These are phyloP conservation scores for Xylona heveae DNA, from an alignment of 495 filamentous ascomycete genomes.

Conservation along the genomic window DNA sequence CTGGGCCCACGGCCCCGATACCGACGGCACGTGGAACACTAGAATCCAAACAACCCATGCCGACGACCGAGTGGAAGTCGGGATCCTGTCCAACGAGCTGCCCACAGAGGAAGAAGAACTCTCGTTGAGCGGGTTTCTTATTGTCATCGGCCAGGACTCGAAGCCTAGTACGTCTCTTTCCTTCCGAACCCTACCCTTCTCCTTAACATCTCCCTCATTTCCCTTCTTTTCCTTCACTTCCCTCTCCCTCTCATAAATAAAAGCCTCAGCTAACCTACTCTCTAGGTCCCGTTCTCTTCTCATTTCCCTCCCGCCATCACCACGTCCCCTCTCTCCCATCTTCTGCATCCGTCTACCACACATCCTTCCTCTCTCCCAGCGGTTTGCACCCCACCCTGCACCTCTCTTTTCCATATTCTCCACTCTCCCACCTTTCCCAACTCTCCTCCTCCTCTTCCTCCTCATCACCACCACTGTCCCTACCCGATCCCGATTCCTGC, in stretches of 20 bases:
- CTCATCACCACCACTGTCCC: slow-evolving; percentile 15
- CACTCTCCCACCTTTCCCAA: slow-evolving; percentile 11
- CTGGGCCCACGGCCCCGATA: slow-evolving; percentile 28
- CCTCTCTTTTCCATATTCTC: slow-evolving; percentile 11
- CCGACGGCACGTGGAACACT: slow-evolving; percentile 26
- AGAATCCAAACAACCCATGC: slow-evolving; percentile 18
- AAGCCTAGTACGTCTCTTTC: slow-evolving; percentile 34
- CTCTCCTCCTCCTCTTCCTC: slow-evolving; percentile 7
- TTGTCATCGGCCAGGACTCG: slow-evolving; percentile 53
- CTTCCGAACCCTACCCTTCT: slow-evolving; percentile 1
- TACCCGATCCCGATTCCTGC: slow-evolving; percentile 27
- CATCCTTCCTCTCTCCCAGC: slow-evolving; percentile 40
- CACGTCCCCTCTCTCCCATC: slow-evolving; percentile 22
- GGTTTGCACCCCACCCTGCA: slow-evolving; percentile 76
- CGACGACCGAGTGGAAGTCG: slow-evolving; percentile 46
- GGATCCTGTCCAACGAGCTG: slow-evolving; percentile 49
- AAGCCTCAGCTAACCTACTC: too few species aligned
- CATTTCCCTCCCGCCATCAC: slow-evolving; percentile 79
- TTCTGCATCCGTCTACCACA: slow-evolving; percentile 20
- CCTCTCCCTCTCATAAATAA: too few species aligned
- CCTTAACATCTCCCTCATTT: slow-evolving; percentile 5
- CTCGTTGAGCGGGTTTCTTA: slow-evolving; percentile 56
- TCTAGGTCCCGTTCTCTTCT: slow-evolving; percentile 58
- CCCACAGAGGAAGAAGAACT: slow-evolving; percentile 48
- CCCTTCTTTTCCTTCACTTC: too few species aligned